These are phyloP conservation scores for Fusarium napiforme DNA, from an alignment of 2,329 filamentous ascomycete genomes.

Conservation along the genomic window DNA sequence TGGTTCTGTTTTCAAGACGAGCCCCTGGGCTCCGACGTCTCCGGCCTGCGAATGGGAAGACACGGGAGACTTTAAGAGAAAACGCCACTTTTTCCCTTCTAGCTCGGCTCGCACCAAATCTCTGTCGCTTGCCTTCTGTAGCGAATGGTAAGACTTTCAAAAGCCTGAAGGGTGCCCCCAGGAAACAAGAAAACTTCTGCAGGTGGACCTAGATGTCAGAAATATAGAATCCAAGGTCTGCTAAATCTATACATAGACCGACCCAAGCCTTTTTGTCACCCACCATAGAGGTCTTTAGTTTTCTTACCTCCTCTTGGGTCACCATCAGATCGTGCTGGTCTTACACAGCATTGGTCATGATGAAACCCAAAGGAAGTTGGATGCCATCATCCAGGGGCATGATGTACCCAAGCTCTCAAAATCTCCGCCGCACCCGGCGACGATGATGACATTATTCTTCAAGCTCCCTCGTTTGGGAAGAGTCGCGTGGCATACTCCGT, in stretches of 20 bases:
- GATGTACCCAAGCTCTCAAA: constrained; percentile 25
- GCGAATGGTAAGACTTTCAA: constrained; percentile 6
- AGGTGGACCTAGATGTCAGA: not conserved
- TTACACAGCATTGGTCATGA: constrained; percentile 16
- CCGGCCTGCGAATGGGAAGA: constrained; percentile 45
- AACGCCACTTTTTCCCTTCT: constrained; percentile 25
- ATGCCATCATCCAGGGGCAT: constrained; percentile 40
- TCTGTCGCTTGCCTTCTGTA: constrained; percentile 3
- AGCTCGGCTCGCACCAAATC: constrained; percentile 21
- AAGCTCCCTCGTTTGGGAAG: not conserved
- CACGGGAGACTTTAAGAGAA: constrained; percentile 29
- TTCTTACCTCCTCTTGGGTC: not conserved
- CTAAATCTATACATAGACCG: not conserved
- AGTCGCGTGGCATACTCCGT: not conserved
- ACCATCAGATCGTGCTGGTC: constrained; percentile 21
- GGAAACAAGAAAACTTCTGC: not conserved
- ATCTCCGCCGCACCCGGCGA: constrained; percentile 29
- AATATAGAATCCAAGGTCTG: not conserved
- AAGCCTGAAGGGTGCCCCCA: not conserved
- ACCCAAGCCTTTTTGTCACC: rapidly evolving
- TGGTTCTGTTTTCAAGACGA: constrained; percentile 9
- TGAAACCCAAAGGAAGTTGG: constrained; percentile 25
- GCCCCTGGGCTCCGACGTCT: constrained; percentile 41
- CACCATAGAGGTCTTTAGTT: not conserved
- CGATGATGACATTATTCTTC: constrained; percentile 27